These are phyloP conservation scores for Amborella trichopoda DNA, from an alignment of 164 flowering plant species.

Conservation along the genomic window DNA sequence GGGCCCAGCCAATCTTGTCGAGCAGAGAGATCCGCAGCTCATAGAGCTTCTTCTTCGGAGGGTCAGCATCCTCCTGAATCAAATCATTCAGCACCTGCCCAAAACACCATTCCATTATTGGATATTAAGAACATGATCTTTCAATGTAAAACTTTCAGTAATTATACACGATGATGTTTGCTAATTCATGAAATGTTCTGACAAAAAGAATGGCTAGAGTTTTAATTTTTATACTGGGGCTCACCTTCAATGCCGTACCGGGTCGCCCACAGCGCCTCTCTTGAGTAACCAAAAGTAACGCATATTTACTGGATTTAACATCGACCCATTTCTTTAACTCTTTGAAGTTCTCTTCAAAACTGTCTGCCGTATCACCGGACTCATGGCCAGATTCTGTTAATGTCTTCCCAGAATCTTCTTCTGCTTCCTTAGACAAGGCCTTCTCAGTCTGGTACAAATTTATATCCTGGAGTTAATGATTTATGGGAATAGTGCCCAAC, in stretches of 20 bases:
- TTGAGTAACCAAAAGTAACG: slow-evolving; percentile 43
- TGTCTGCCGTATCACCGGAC: slow-evolving; percentile 19
- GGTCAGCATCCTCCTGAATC: slow-evolving; percentile 60
- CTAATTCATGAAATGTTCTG: too few relatives aligned
- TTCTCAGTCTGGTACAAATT: slow-evolving; percentile 22
- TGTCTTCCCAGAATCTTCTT: slow-evolving; percentile 15
- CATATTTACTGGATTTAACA: slow-evolving; percentile 63
- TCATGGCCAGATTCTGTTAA: slow-evolving; percentile 14
- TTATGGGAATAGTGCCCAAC: too few relatives aligned
- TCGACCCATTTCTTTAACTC: slow-evolving; percentile 88
- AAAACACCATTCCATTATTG: too few relatives aligned
- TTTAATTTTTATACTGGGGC: too few relatives aligned
- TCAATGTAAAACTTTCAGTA: too few relatives aligned
- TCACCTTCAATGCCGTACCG: slow-evolving; percentile 91
- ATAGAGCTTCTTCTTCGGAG: slow-evolving; percentile 78
- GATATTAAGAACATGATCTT: too few relatives aligned
- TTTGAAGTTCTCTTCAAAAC: slow-evolving; percentile 73
- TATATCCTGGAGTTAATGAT: too few relatives aligned
- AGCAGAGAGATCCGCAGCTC: slow-evolving; percentile 66
- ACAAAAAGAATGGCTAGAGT: too few relatives aligned
- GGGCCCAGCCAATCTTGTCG: slow-evolving; percentile 17
- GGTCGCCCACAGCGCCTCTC: slow-evolving; percentile 61
- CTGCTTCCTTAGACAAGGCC: slow-evolving; percentile 4
- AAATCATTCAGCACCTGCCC: slow-evolving; percentile 55
- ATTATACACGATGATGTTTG: too few relatives aligned